phyloP scores from a whole-genome alignment of 306 rosid genomes.

The Chamaecrista fasciculata region DNA sequence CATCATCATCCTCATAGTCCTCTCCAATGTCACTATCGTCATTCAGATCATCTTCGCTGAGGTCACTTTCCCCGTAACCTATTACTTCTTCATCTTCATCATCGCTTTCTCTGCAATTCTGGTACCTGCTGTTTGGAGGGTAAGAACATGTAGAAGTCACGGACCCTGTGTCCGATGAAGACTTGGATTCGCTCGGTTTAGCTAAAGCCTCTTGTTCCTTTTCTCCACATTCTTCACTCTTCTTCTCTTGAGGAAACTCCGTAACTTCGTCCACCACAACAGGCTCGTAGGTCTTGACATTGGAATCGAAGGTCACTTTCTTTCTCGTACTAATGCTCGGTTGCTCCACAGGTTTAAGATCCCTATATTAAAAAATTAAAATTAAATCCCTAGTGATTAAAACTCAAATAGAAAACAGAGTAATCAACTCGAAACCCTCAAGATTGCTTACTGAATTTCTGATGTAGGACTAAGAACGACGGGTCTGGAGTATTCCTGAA shows the following conservation, averaged over 20 bases:
- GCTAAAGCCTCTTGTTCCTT: conserved; percentile 25
- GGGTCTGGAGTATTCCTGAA: conserved; percentile 31
- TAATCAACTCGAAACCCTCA: neutral
- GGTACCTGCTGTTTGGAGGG: conserved; percentile 64
- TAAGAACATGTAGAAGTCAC: conserved; percentile 41
- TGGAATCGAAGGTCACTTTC: conserved; percentile 83
- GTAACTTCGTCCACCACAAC: conserved; percentile 38
- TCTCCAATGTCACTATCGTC: conserved; percentile 44
- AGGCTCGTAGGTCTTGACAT: conserved; percentile 69
- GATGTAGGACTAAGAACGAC: conserved; percentile 17
- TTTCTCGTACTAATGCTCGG: conserved; percentile 45
- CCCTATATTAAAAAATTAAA: conserved; percentile 44
- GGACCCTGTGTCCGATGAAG: conserved; percentile 51
- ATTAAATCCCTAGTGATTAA: neutral
- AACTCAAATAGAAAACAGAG: neutral
- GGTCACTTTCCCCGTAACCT: conserved; percentile 47
- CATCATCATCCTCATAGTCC: conserved; percentile 34
- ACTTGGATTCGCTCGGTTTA: conserved; percentile 40
- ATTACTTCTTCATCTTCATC: conserved; percentile 45
- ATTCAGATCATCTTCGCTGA: conserved; percentile 40
- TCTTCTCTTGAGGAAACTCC: conserved; percentile 28
- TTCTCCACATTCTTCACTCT: conserved; percentile 25
- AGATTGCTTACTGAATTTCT: conserved; percentile 46
- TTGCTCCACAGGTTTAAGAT: conserved; percentile 46
- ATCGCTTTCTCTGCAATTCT: conserved; percentile 61